Conservation (phyloP, 192 early-diverging fungal species). For the Piromyces sp. region DNA sequence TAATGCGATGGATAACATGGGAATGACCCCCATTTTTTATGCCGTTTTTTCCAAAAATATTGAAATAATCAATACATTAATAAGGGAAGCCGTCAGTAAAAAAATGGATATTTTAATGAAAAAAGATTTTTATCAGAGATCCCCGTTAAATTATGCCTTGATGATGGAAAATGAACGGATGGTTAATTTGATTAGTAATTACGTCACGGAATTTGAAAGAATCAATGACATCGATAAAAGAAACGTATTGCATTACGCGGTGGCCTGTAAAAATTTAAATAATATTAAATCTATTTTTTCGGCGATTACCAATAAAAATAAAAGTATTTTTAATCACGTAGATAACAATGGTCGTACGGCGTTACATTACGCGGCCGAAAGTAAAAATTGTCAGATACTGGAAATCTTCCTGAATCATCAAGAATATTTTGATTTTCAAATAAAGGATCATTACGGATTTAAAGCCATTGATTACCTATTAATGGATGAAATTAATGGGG, state of each 20-base stretch:
- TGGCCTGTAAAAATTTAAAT: neutral
- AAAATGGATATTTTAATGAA: neutral
- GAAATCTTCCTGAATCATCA: neutral
- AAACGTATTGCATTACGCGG: neutral
- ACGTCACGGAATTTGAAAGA: neutral
- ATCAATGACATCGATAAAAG: neutral
- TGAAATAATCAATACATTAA: neutral
- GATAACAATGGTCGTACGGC: neutral
- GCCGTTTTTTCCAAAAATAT: neutral
- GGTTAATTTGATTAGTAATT: neutral
- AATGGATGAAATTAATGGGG: neutral
- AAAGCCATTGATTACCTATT: neutral
- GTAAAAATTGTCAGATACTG: neutral
- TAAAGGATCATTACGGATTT: neutral
- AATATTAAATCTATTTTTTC: neutral
- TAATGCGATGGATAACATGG: neutral
- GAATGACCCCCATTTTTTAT: neutral
- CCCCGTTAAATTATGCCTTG: neutral
- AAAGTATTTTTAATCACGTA: neutral
- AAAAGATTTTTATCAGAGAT: neutral
- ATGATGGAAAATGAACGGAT: neutral
- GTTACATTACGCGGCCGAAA: neutral
- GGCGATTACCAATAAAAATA: neutral
- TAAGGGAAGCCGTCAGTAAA: neutral
- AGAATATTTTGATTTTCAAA: neutral